Percentiles rank a stretch among this genome's conserved stretches.
Evolutionary conservation across 2,329 filamentous ascomycete genomes (phyloP).

Genomic region (Xylariaceae sp.): DNA sequence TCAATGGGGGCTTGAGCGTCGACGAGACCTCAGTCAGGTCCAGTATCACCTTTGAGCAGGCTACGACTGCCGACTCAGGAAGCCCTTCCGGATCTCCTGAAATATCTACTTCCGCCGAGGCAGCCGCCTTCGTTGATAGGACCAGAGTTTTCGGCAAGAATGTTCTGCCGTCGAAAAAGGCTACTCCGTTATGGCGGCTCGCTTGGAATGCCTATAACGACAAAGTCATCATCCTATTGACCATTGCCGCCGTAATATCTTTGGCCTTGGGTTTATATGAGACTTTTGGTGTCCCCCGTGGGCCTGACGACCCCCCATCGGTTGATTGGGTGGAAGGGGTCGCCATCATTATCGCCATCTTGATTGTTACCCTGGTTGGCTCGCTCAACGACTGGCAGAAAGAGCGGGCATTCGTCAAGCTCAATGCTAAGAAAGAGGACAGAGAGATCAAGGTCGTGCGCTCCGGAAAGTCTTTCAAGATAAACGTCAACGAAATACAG

Average conservation of each 20-base stretch:
- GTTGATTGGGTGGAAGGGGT: constrained; percentile 59
- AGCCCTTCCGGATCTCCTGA: constrained; percentile 13
- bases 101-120: constrained; percentile 6
- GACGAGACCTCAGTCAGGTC: constrained; percentile 47
- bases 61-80: constrained; percentile 15
- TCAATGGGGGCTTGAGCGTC: constrained; percentile 55
- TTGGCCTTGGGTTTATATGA: constrained; percentile 64
- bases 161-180: constrained; percentile 50
- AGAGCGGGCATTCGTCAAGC: constrained; percentile 50
- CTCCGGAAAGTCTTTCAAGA: constrained; percentile 52
- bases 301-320: constrained; percentile 30
- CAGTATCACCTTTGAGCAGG: constrained; percentile 24
- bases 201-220: constrained; percentile 68
- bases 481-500: constrained; percentile 56
- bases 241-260: constrained; percentile 60
- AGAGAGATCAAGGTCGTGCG: constrained; percentile 55
- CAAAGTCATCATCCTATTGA: constrained; percentile 63
- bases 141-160: constrained; percentile 54
- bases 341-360: constrained; percentile 52
- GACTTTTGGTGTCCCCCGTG: constrained; percentile 41
- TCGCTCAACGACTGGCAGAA: constrained; percentile 57
- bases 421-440: constrained; percentile 53
- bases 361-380: constrained; percentile 54
- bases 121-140: constrained; percentile 39
- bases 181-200: constrained; percentile 49